Evolutionary conservation across 1,284 basidiomycete genomes (phyloP).

Genomic region (Trichosporon coremiiforme): DNA sequence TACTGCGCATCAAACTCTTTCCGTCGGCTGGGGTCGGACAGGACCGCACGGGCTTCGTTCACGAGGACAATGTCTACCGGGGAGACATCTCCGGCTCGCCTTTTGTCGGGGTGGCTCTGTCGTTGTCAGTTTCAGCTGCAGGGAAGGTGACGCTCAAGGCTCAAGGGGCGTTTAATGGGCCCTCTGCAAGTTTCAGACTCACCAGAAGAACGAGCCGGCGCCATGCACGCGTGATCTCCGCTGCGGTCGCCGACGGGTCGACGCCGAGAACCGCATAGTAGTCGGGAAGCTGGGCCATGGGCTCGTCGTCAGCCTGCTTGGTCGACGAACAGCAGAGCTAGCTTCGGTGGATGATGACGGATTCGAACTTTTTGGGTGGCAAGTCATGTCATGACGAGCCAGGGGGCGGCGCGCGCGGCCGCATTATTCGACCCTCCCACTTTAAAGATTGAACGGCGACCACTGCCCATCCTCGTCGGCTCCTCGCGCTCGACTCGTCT

Average conservation of each 20-base stretch:
- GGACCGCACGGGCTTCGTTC: conserved; percentile 53
- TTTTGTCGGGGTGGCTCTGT: conserved; percentile 52
- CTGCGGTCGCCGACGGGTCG: conserved; percentile 34
- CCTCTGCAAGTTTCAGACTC: conserved; percentile 23
- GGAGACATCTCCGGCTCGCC: background rate
- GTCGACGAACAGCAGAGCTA: no score
- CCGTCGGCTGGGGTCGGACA: conserved; percentile 40
- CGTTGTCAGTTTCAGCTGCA: conserved; percentile 18
- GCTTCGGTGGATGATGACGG: background rate
- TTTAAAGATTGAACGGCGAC: background rate
- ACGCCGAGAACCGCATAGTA: conserved; percentile 51
- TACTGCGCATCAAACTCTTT: conserved; percentile 29
- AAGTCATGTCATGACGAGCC: background rate
- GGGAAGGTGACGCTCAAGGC: background rate
- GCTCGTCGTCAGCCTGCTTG: background rate
- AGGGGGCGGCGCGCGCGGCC: background rate
- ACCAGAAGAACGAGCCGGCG: conserved; percentile 48
- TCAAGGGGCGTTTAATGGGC: background rate
- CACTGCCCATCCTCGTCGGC: background rate
- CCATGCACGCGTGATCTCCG: conserved; percentile 51
- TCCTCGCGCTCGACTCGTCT: conserved; percentile 1
- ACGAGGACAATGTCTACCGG: conserved; percentile 43
- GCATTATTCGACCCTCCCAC: conserved; percentile 7
- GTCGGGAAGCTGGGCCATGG: conserved; percentile 32
- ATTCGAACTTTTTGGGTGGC: conserved; percentile 22